These are phyloP conservation scores for Collybia sp. DNA, from an alignment of 768 basidiomycete genomes.

Conservation along the genomic window DNA sequence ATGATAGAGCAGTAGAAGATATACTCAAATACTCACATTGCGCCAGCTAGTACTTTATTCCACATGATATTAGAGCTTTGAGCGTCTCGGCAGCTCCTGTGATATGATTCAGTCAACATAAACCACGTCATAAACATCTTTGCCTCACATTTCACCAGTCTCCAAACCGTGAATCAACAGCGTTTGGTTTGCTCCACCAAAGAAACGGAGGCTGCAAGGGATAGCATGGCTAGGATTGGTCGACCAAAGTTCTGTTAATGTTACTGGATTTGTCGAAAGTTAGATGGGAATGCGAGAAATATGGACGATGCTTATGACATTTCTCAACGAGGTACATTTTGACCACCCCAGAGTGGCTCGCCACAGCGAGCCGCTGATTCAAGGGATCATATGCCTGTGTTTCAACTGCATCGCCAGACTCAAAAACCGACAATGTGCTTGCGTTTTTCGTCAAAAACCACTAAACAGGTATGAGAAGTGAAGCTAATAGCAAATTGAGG, in stretches of 20 bases:
- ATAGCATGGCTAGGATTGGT: slow-evolving; percentile 1
- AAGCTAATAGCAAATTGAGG: neutral
- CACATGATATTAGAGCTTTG: slow-evolving; percentile 8
- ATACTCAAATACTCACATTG: slow-evolving; percentile 4
- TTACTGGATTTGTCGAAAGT: neutral
- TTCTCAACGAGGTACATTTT: slow-evolving; percentile 1
- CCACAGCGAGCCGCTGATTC: slow-evolving; percentile 1
- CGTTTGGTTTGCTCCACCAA: slow-evolving; percentile 9
- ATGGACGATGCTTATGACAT: neutral
- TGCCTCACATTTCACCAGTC: slow-evolving; percentile 8
- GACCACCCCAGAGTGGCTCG: slow-evolving; percentile 1
- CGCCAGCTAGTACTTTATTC: slow-evolving; percentile 8
- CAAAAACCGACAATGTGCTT: neutral
- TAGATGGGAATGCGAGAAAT: neutral
- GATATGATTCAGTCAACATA: neutral
- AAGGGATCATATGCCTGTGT: slow-evolving; percentile 1
- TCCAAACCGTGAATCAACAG: slow-evolving; percentile 6
- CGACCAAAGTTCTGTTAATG: slow-evolving; percentile 5
- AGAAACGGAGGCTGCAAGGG: slow-evolving; percentile 5
- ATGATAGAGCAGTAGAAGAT: neutral
- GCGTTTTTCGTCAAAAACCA: slow-evolving; percentile 2
- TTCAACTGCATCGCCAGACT: slow-evolving; percentile 2
- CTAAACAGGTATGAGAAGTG: neutral
- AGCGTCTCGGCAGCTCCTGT: slow-evolving; percentile 8
- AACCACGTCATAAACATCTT: neutral